phyloP scores from a whole-genome alignment of 2,329 filamentous ascomycete species.

The Calonectria pseudoturangicola region DNA sequence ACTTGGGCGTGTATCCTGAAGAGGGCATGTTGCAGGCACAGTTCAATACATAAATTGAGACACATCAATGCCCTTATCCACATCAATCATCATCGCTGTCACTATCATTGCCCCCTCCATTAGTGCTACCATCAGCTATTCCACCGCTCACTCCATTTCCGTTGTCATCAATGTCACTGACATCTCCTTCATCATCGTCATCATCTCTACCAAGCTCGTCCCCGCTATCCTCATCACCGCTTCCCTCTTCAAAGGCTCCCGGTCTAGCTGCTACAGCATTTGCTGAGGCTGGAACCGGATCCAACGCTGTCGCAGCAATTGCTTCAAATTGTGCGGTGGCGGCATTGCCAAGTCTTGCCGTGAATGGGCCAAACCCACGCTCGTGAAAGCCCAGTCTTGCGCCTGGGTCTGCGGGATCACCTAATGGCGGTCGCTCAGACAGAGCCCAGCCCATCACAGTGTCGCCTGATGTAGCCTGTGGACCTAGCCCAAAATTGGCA shows the following conservation, averaged over 20 bases:
- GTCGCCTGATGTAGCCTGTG: background rate
- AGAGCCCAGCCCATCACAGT: constrained; percentile 7
- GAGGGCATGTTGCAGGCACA: no score
- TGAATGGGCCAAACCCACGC: constrained; percentile 12
- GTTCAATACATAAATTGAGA: background rate
- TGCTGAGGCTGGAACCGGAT: background rate
- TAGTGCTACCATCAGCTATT: no score
- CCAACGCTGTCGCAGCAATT: background rate
- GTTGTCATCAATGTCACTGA: no score
- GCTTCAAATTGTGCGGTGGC: background rate
- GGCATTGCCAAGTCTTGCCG: background rate
- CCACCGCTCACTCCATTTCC: background rate
- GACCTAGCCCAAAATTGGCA: background rate
- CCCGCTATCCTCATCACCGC: constrained; percentile 1
- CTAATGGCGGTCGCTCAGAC: background rate
- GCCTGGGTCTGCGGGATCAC: background rate
- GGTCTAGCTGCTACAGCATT: constrained; percentile 5
- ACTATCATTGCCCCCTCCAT: no score
- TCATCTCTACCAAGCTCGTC: background rate
- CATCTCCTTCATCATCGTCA: background rate
- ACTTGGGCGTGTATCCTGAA: no score
- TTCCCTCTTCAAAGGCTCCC: constrained; percentile 3
- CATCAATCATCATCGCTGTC: constrained; percentile 9
- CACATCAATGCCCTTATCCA: background rate
- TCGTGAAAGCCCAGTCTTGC: constrained; percentile 9